Base-by-base conservation (phyloP, 169 alveolate genomes). In the Babesia microti region DNA sequence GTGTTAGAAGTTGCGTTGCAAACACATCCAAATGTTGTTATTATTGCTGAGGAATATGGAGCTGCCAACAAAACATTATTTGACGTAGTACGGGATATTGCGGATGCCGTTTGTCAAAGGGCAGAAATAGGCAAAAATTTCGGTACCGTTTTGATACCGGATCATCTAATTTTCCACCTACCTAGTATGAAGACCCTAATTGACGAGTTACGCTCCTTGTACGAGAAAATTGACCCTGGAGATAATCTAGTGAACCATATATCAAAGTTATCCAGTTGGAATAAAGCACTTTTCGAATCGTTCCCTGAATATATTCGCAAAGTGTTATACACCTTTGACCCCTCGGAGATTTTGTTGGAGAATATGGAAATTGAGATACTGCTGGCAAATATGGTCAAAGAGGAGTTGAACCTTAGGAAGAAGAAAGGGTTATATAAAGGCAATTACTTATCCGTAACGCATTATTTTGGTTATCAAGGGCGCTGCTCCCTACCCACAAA, bases 401-500 rank as follows among this genome's bases (percentile, higher is more conserved):
- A 88, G 47, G 97, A 91, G 56, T 81, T 94, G 45, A 84, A 59
- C 15, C 56, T 66, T 37, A 68, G 98, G 50, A 88, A 89, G 74
- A 78, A 81, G 39, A 71, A 84, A 33, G 91, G 91, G 28, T 69
- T 50, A 54, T 89, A 85, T 63, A 78, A 74, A 17, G 99, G 95
- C 12, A 72, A 84, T 56, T 94, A 91, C 63, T 86, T 88, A 59
- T 95, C 97, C 21, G 94, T 92, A 35, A 82, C 94, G 7, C 97
- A 91, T 56, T 94, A 83, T 78, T 94, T 94, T 68, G 99, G 99
- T 9, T 94, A 94, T 83, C 94, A 94, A 68, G 98, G 98, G 14
- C 83, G 99, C 41, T 91, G 97, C 47, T 88, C 98, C n/a, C 83
- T 89, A 79, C 99, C 99, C 21, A 78, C 97, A 0, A 84, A 78